Evolutionary conservation across 2,329 filamentous ascomycete species (phyloP).

Genomic region (Neurospora sp.): DNA sequence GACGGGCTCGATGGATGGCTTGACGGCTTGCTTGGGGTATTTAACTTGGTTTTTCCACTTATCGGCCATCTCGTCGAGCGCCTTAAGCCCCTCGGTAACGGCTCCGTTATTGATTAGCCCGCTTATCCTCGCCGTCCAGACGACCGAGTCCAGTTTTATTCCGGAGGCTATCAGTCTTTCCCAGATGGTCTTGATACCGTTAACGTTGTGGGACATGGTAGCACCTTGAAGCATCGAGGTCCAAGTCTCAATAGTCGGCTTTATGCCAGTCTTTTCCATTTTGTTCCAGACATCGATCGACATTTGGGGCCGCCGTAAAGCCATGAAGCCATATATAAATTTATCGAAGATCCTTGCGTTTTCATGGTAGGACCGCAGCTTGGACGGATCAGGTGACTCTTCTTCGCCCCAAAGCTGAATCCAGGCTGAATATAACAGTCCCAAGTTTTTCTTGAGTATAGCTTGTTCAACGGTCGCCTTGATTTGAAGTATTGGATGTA

Average conservation of each 20-base stretch:
- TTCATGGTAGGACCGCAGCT: background rate
- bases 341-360: conserved; percentile 21
- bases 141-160: conserved; percentile 49
- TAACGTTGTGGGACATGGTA: conserved; percentile 45
- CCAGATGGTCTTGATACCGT: conserved; percentile 61
- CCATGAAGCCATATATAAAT: conserved; percentile 26
- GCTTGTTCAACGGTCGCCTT: conserved; percentile 15
- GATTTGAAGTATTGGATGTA: background rate
- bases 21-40: conserved; percentile 30
- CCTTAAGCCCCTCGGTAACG: conserved; percentile 46
- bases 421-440: conserved; percentile 20
- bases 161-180: conserved; percentile 46
- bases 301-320: conserved; percentile 20
- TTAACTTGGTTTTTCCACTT: conserved; percentile 38
- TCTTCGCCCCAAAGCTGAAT: conserved; percentile 20
- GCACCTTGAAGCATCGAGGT: conserved; percentile 66
- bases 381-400: conserved; percentile 10
- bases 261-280: conserved; percentile 38
- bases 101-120: conserved; percentile 50
- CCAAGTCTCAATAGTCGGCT: conserved; percentile 58
- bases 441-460: conserved; percentile 18
- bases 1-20: conserved; percentile 54
- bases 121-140: conserved; percentile 64
- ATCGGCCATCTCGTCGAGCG: conserved; percentile 56
- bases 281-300: conserved; percentile 28